Conservation (phyloP, 2,329 filamentous ascomycete genomes). For the Cucurbitaria berberidis region DNA sequence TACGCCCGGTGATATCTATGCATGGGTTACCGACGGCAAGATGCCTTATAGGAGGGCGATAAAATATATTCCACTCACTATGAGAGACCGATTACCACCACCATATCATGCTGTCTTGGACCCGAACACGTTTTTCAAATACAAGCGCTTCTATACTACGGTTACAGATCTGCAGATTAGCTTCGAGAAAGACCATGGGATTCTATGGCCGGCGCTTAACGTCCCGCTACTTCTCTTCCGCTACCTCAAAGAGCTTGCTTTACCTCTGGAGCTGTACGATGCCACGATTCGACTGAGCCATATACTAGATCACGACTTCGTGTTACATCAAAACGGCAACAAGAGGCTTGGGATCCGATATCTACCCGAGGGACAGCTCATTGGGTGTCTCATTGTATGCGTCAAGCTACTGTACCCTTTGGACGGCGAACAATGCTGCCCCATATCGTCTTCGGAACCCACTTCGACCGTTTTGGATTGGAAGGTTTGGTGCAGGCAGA, state of each 20-base stretch:
- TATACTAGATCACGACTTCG: slow-evolving; percentile 61
- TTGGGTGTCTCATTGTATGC: slow-evolving; percentile 73
- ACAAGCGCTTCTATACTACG: slow-evolving; percentile 67
- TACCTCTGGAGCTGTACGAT: slow-evolving; percentile 74
- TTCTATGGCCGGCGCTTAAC: slow-evolving; percentile 77
- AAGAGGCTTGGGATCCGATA: slow-evolving; percentile 36
- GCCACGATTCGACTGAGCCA: slow-evolving; percentile 64
- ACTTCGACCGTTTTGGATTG: slow-evolving; percentile 72
- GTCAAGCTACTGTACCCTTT: slow-evolving; percentile 83
- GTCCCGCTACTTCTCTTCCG: slow-evolving; percentile 70
- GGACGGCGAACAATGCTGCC: slow-evolving; percentile 61
- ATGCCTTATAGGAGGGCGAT: slow-evolving; percentile 74
- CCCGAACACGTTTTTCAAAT: slow-evolving; percentile 53
- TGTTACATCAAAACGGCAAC: slow-evolving; percentile 56
- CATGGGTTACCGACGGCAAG: slow-evolving; percentile 70
- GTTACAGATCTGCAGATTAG: slow-evolving; percentile 68
- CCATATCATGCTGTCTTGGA: slow-evolving; percentile 67
- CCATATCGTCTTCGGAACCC: slow-evolving; percentile 60
- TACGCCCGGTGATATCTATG: slow-evolving; percentile 73
- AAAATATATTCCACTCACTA: slow-evolving; percentile 64
- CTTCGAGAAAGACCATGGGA: slow-evolving; percentile 70
- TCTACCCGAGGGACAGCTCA: slow-evolving; percentile 73
- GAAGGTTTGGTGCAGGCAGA: slow-evolving; percentile 65
- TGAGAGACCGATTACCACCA: slow-evolving; percentile 68
- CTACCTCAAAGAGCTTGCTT: slow-evolving; percentile 71